Conservation (phyloP, 345 rosid species). For the Lenwebbia sp. region DNA sequence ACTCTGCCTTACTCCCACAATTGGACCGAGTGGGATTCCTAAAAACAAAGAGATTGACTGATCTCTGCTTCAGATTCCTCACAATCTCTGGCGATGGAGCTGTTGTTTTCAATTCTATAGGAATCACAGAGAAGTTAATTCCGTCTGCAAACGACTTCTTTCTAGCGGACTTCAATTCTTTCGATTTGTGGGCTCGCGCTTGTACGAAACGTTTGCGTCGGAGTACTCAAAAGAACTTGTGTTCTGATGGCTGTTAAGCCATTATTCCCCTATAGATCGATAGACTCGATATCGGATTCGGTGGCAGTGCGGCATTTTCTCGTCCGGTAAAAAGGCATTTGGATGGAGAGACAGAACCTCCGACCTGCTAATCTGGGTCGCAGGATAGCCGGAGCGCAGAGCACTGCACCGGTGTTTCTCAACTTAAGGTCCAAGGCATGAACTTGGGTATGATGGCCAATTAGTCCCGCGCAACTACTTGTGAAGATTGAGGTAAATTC, state of each 20-base stretch:
- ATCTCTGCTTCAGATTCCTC: not conserved
- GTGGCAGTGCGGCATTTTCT: not conserved
- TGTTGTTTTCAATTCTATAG: not conserved
- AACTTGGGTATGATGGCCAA: not conserved
- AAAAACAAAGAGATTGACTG: no score
- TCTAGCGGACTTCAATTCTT: not conserved
- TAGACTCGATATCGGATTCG: not conserved
- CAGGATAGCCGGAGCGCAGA: not conserved
- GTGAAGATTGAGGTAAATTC: not conserved
- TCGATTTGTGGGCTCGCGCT: not conserved
- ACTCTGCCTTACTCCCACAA: not conserved
- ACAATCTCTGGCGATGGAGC: not conserved
- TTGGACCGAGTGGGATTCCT: no score
- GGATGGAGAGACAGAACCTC: not conserved
- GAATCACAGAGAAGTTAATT: not conserved
- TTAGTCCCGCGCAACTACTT: not conserved
- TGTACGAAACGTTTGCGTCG: not conserved
- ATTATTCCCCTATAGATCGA: not conserved
- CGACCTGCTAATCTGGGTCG: not conserved
- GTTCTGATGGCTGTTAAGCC: not conserved
- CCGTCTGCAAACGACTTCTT: not conserved
- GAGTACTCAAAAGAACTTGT: not conserved
- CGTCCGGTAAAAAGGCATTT: accelerated
- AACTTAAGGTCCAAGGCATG: not conserved
- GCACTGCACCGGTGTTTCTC: not conserved